Percentiles rank a stretch among this genome's conserved stretches.
phyloP scores from a whole-genome alignment of 768 basidiomycete species.

The Auricularia sp. region DNA sequence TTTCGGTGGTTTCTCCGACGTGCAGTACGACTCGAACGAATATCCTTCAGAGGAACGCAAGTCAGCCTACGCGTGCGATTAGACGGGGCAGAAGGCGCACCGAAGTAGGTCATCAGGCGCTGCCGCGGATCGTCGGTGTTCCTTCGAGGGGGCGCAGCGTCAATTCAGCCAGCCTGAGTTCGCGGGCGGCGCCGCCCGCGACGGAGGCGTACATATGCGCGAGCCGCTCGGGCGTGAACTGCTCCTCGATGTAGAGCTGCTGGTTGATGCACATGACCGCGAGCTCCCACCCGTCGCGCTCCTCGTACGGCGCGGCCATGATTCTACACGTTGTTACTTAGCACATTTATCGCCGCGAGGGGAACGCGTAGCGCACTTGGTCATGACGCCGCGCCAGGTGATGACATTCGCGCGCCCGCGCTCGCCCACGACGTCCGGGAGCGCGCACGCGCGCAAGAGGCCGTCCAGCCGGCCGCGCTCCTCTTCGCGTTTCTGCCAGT shows the following conservation, averaged over 20 bases:
- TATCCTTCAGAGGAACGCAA: conserved; percentile 33
- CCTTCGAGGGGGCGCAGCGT: conserved; percentile 27
- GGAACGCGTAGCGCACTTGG: conserved; percentile 44
- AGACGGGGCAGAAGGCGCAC: conserved; percentile 1
- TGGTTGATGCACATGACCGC: conserved; percentile 72
- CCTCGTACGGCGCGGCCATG: conserved; percentile 74
- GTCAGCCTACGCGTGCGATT: neutral
- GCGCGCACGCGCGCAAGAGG: conserved; percentile 49
- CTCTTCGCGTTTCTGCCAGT: conserved; percentile 60
- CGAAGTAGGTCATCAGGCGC: conserved; percentile 63
- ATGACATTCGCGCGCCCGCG: conserved; percentile 21
- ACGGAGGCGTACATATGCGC: conserved; percentile 47
- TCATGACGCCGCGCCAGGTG: conserved; percentile 74
- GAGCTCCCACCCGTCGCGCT: conserved; percentile 66
- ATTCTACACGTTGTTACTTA: conserved; percentile 44
- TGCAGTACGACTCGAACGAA: conserved; percentile 84
- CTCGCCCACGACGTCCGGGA: conserved; percentile 29
- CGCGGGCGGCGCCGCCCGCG: too few species aligned
- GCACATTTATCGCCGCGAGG: conserved; percentile 13
- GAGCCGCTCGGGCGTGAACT: conserved; percentile 47
- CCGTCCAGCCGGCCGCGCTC: conserved; percentile 58
- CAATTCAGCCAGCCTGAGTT: neutral
- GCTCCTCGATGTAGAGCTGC: conserved; percentile 68
- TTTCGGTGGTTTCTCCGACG: conserved; percentile 26
- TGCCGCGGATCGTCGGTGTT: conserved; percentile 57